phyloP scores from a whole-genome alignment of 2,329 filamentous ascomycete species.

The Xylariaceae sp. region DNA sequence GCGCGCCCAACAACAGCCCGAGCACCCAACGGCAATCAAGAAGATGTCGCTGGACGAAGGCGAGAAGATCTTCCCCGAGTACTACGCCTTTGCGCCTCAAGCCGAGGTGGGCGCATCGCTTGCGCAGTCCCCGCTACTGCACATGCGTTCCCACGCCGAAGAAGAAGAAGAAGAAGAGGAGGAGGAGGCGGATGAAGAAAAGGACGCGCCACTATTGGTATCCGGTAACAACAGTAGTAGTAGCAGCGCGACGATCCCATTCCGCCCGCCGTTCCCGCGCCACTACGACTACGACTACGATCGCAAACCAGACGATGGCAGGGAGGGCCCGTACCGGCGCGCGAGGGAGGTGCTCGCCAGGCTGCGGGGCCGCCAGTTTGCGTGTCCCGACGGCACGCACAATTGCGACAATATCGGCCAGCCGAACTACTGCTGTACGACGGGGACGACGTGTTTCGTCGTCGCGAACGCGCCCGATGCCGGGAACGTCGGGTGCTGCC shows the following conservation, averaged over 20 bases:
- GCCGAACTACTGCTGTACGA: conserved; percentile 72
- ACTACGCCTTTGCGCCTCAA: conserved; percentile 54
- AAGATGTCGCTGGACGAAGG: conserved; percentile 73
- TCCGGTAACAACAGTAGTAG: conserved; percentile 23
- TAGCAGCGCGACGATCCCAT: conserved; percentile 41
- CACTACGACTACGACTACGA: conserved; percentile 42
- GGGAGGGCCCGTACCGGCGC: conserved; percentile 41
- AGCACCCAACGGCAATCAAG: conserved; percentile 62
- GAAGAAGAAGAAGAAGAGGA: too few relatives aligned
- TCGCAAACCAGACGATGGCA: conserved; percentile 5
- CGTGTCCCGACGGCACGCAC: conserved; percentile 68
- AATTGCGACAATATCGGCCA: conserved; percentile 66
- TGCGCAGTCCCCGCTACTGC: conserved; percentile 33
- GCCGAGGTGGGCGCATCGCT: conserved; percentile 4
- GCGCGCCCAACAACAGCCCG: conserved; percentile 35
- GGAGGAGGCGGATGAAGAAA: too few relatives aligned
- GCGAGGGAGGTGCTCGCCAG: conserved; percentile 50
- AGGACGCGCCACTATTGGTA: conserved; percentile 31
- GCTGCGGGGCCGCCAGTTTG: conserved; percentile 60
- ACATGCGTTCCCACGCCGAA: conserved; percentile 30
- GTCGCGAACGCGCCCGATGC: conserved; percentile 62
- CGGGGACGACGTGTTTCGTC: conserved; percentile 66
- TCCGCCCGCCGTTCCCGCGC: conserved; percentile 54
- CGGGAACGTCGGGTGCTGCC: conserved; percentile 76
- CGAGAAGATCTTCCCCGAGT: conserved; percentile 74